Evolutionary conservation across 805 yeast genomes (phyloP), one percentile per base, ranked within the genome.

Genomic region (Candida palmyrensis): DNA sequence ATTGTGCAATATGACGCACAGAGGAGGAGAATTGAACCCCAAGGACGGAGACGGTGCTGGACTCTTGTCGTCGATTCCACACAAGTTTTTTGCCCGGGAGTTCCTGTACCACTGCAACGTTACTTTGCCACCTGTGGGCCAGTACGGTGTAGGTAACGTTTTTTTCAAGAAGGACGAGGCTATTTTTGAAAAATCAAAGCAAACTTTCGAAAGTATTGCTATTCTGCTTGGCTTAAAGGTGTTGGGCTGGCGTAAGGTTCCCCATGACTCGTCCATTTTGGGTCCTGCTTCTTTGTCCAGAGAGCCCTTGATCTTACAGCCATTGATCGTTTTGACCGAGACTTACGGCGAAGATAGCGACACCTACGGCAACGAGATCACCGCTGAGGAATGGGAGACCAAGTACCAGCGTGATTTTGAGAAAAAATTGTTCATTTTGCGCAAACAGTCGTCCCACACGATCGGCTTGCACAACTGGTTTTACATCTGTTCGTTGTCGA

Each of bases 41-140:
- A 78, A 88, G 50, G 96, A 90, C 57, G 98, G 98, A 62, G 98
- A 90, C 57, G 98, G 98, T 62, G 98, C 98, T 18, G 98, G 98
- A 59, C 87, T 90, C 41, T 77, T 90, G 76, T 77, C 92, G 32
- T 82, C 95, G 19, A 78, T 90, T 42, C 96, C 97, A 22, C 96
- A 89, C 64, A 79, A 75, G 44, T 86, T 92, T 58, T 77, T 90
- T 71, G 61, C 62, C 39, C 77, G 90, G 57, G 97, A 90, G 65
- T 89, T 89, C 57, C 75, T 75, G 48, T 77, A 81, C 48, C 75
- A 76, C 38, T 71, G 82, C 51, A 68, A 76, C 44, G 66, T 85
- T 34, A 71, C 69, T 37, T 66, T 90, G 39, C 97, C 97, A 15
- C 66, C 69, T 4, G 63, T 69, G 39, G 95, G 95, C 40, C 94